Evolutionary conservation across 2,329 filamentous ascomycete genomes (phyloP), one percentile per base, ranked within the genome.

Genomic region (Xylariales sp.): DNA sequence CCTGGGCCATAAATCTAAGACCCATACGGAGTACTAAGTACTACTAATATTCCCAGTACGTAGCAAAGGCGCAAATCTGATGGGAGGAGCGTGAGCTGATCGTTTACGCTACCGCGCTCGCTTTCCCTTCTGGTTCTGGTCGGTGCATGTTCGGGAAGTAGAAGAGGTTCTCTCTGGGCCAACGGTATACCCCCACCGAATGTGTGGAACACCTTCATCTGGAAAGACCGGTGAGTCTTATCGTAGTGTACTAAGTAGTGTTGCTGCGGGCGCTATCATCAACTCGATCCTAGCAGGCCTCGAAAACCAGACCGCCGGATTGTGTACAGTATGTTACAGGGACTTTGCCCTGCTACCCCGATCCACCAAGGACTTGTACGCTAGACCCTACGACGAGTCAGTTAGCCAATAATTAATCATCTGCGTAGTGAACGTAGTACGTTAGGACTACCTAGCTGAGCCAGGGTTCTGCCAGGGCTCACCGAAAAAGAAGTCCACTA

Each of bases 281-380:
- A 52, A 18, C 48, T 34, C 41, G 36, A 18, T n/a, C 18, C 12
- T 52, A 62, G 59, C 18, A 50, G 14, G 48, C 18, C 41, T 55
- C 43, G 28, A 18, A 52, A n/a, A 52, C 36, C 53, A 66, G 58
- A 67, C 64, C 53, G 52, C 58, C 52, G 57, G 43, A 55, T 56
- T 56, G 39, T 16, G 36, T 45, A n/a, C n/a, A n/a, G n/a, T n/a
- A 49, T 60, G 39, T 55, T 54, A 48, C 56, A 12, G 32, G 32
- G 53, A 56, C 39, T 23, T 23, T 45, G 5, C 46, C 54, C 43
- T 2, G 18, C 48, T 55, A 32, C 41, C 50, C 12, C 30, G 23
- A 46, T 43, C 53, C 52, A 53, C 36, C 9, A 34, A 23, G 30
- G n/a, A 32, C 46, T 28, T 36, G n/a, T n/a, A 18, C 36, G 36